Evolutionary conservation across 2,329 filamentous ascomycete genomes (phyloP), one percentile per base, ranked within the genome.

Genomic region (Hyphodiscus sp.): DNA sequence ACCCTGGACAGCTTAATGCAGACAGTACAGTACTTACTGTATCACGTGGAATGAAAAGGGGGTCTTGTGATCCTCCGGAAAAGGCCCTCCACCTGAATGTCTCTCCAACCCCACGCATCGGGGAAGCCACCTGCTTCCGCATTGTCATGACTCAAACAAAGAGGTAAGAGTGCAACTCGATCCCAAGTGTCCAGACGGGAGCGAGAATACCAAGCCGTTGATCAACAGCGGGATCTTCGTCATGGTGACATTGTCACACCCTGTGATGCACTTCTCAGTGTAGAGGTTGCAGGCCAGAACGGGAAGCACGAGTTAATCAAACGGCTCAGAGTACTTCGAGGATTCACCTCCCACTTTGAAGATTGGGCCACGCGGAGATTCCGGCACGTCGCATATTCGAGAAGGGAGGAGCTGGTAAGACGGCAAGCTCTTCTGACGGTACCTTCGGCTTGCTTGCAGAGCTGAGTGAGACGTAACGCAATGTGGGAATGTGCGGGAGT

Each of bases 301-400:
- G 16, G 33, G 11, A n/a, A 13, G 13, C 45, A 51, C 45, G 47
- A 29, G 61, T 60, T 45, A n/a, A n/a, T n/a, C 53, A 38, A 53
- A 45, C 42, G 41, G 33, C 16, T n/a, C 33, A 38, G 5, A 4
- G 33, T 38, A 13, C n/a, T n/a, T n/a, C 33, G 33, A 38, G 33
- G 5, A 38, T n/a, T n/a, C 2, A 13, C 33, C 33, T 15, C 33
- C 2, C 11, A 38, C 38, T 30, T 29, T 58, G 55, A 51, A 57
- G 57, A 58, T 54, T 57, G 53, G 48, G 8, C 23, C 47, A 54
- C 45, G 52, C 55, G 58, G 59, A 63, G 55, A 57, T 55, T 58
- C 62, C 59, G 59, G 59, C 42, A 55, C 55, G 53, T 52, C 55
- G 59, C 56, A 59, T 62, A 55, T 38, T 55, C 45, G 20, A 20